These are phyloP conservation scores for Chytridium lagenaria DNA, from an alignment of 371 early-diverging fungal genomes.

Conservation along the genomic window DNA sequence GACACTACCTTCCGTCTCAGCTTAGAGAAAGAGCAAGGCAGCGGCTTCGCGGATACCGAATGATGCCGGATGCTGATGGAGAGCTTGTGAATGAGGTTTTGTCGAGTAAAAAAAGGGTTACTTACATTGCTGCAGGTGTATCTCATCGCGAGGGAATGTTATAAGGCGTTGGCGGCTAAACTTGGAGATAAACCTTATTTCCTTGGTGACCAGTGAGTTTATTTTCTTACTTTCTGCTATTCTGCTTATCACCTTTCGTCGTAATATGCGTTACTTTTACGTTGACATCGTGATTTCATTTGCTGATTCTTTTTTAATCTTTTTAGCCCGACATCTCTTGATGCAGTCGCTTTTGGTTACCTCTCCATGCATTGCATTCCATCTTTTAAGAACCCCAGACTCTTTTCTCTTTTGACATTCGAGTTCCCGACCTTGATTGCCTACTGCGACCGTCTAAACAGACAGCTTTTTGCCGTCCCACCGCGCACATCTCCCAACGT, in stretches of 20 bases:
- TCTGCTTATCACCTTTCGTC: too few relatives aligned
- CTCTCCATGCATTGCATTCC: conserved; percentile 50
- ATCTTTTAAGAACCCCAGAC: conserved; percentile 42
- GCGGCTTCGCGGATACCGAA: conserved; percentile 30
- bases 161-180: conserved; percentile 41
- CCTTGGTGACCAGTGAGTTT: conserved; percentile 40
- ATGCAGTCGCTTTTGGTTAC: conserved; percentile 52
- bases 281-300: too few relatives aligned
- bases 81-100: conserved; percentile 30
- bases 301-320: too few relatives aligned
- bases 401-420: conserved; percentile 51
- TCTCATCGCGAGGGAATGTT: conserved; percentile 42
- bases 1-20: conserved; percentile 41
- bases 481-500: conserved; percentile 21
- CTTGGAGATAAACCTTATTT: conserved; percentile 50
- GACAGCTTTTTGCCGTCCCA: conserved; percentile 18
- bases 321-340: conserved; percentile 46
- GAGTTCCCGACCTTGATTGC: conserved; percentile 53
- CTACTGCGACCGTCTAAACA: conserved; percentile 46
- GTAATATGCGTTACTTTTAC: too few relatives aligned
- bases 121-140: conserved; percentile 35
- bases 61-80: conserved; percentile 26
- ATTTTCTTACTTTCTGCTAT: neutral
- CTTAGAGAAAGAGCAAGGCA: conserved; percentile 36
- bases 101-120: neutral